Conservation (phyloP, 2,329 filamentous ascomycete species). For the Colletotrichum liaoningense region DNA sequence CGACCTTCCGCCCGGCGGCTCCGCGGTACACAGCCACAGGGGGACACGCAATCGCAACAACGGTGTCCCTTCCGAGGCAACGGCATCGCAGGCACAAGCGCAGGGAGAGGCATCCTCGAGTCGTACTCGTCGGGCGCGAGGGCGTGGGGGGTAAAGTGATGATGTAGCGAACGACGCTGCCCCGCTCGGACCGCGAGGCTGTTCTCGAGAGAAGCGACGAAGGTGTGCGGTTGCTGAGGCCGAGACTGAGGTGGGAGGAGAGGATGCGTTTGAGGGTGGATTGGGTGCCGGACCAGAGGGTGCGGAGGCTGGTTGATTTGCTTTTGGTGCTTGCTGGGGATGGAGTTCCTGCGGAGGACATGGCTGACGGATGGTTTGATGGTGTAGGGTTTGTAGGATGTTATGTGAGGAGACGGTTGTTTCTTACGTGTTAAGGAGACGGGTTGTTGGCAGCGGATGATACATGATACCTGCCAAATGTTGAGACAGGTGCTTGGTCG, state of each 20-base stretch:
- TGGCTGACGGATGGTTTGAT: not conserved
- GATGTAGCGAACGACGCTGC: not conserved
- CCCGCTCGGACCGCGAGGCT: not conserved
- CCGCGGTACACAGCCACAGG: slow-evolving; percentile 1
- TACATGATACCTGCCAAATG: not conserved
- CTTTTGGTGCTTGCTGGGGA: not conserved
- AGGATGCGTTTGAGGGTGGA: not conserved
- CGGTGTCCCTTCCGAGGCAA: too few species aligned
- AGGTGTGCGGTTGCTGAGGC: not conserved
- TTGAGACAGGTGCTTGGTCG: not conserved
- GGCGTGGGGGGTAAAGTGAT: not conserved
- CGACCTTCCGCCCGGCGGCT: not conserved
- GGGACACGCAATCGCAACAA: not conserved
- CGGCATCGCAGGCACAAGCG: not conserved
- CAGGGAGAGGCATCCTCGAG: not conserved
- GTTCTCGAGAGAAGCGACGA: not conserved
- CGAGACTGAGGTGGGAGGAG: not conserved
- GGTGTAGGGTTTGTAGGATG: not conserved
- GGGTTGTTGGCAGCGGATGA: not conserved
- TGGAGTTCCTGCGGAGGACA: not conserved
- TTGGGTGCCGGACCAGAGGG: slow-evolving; percentile 3
- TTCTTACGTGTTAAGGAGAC: rapidly evolving
- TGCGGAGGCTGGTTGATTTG: not conserved
- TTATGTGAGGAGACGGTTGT: rapidly evolving
- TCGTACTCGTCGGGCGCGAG: too few species aligned